Evolutionary conservation across 345 rosid species (phyloP), one percentile per base, ranked within the genome.

Genomic region (Zanthoxylum bungeanum): DNA sequence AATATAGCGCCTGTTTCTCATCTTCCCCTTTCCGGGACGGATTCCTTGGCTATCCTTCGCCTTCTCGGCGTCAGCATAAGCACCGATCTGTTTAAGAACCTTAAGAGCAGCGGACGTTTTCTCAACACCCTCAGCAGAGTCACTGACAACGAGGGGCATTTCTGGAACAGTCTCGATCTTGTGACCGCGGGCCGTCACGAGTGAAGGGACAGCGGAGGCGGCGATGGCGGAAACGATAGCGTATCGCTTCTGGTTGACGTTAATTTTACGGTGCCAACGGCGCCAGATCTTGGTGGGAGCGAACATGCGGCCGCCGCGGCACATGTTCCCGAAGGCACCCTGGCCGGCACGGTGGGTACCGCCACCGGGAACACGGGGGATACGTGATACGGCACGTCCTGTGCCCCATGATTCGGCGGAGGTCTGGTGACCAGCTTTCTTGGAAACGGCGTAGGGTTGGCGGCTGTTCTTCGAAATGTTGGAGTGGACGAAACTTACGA

Each of bases 301-400:
- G 59, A 95, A 95, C 99, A 95, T 95, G 16, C 99, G 90, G 0
- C 99, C 99, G 11, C 99, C 99, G 2, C 99, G 96, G 68, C 99
- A 95, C 99, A 95, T 95, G 90, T 95, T 95, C 4, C 99, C 99
- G 63, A 87, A 95, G 19, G 99, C 99, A 0, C 93, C 99, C 80
- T 96, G 99, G 27, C 99, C 99, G 0, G 99, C 99, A 9, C 99
- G 97, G 92, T 96, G 99, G 30, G 99, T 96, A 31, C 99, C 99
- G 0, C 99, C 99, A 0, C 99, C 99, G 1, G 98, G 89, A 64
- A 96, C 99, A 77, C 99, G 96, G 39, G 99, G 99, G 57, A 96
- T 96, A 87, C 99, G 97, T 0, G 99, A 93, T 0, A 96, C 99
- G 6, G 98, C 99, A 42, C 99, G 99, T 1, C 99, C 99, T 1